Conservation (phyloP, 331 rosid species). For the Pyrus hybrid region DNA sequence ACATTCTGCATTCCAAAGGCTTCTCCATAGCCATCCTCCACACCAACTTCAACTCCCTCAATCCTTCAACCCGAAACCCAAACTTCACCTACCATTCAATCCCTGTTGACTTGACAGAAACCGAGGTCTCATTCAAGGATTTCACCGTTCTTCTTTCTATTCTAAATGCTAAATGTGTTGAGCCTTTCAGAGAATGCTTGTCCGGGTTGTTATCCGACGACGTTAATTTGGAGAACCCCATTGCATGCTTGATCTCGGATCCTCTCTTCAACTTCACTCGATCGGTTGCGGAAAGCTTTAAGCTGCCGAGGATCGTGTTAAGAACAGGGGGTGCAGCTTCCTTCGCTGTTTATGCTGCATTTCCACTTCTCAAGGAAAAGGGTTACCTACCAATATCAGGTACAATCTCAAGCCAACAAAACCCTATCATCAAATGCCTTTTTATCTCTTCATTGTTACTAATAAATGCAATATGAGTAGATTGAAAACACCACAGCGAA, state of each 20-base stretch:
- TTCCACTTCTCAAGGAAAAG: slow-evolving; percentile 14
- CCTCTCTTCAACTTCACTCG: slow-evolving; percentile 28
- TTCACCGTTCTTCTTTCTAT: neutral
- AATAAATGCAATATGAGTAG: too few species aligned
- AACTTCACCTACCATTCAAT: slow-evolving; percentile 18
- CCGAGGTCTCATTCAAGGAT: neutral
- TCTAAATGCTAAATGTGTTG: slow-evolving; percentile 12
- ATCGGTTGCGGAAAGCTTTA: slow-evolving; percentile 20
- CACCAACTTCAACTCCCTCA: slow-evolving; percentile 17
- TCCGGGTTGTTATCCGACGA: slow-evolving; percentile 8
- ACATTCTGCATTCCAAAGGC: slow-evolving; percentile 18
- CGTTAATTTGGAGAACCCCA: slow-evolving; percentile 12
- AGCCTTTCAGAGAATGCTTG: slow-evolving; percentile 26
- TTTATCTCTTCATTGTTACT: neutral
- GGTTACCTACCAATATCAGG: slow-evolving; percentile 34
- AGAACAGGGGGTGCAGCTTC: slow-evolving; percentile 23
- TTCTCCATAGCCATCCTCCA: slow-evolving; percentile 16
- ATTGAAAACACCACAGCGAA: neutral
- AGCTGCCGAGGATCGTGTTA: slow-evolving; percentile 30
- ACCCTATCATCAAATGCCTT: neutral
- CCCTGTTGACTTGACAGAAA: neutral
- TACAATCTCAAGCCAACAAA: neutral
- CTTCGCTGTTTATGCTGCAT: slow-evolving; percentile 17
- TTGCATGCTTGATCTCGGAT: slow-evolving; percentile 44
- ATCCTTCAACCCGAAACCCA: slow-evolving; percentile 17